Evolutionary conservation across 306 rosid species (phyloP).

Genomic region (Trifolium pratense): DNA sequence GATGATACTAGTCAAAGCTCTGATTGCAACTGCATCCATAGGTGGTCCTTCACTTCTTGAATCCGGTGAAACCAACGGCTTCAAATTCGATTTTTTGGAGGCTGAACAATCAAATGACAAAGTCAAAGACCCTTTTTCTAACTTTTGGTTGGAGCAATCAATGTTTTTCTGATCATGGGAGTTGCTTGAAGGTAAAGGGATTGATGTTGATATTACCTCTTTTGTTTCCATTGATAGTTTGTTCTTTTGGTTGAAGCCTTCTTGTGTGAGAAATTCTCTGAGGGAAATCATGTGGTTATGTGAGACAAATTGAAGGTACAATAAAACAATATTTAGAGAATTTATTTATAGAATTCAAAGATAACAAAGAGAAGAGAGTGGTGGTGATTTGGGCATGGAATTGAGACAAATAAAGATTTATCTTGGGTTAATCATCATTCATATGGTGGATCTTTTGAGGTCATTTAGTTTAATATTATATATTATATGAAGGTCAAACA

Average conservation of each 20-base stretch:
- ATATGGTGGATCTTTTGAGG: slow-evolving; percentile 43
- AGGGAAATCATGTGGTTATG: slow-evolving; percentile 64
- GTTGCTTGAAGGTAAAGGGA: slow-evolving; percentile 50
- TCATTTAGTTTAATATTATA: slow-evolving; percentile 6
- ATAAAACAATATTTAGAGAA: slow-evolving; percentile 50
- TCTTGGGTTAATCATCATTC: slow-evolving; percentile 41
- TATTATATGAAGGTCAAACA: slow-evolving; percentile 1
- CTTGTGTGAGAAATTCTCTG: slow-evolving; percentile 63
- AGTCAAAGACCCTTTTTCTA: slow-evolving; percentile 46
- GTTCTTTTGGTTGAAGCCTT: slow-evolving; percentile 50
- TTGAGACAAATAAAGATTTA: slow-evolving; percentile 38
- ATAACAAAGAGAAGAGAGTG: slow-evolving; percentile 10
- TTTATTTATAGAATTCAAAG: too few species aligned
- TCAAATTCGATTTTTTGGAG: slow-evolving; percentile 49
- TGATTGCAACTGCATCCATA: slow-evolving; percentile 64
- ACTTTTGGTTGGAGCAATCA: slow-evolving; percentile 38
- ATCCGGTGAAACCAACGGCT: slow-evolving; percentile 44
- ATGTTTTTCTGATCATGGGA: slow-evolving; percentile 49
- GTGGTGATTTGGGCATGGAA: slow-evolving; percentile 9
- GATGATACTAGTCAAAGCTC: slow-evolving; percentile 70
- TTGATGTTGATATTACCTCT: slow-evolving; percentile 32
- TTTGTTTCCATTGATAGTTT: slow-evolving; percentile 34
- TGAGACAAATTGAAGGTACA: slow-evolving; percentile 41
- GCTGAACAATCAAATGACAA: slow-evolving; percentile 34
- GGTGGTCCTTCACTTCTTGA: slow-evolving; percentile 55